These are phyloP conservation scores for Monosporascus sp. DNA, from an alignment of 2,329 filamentous ascomycete genomes.

Conservation along the genomic window DNA sequence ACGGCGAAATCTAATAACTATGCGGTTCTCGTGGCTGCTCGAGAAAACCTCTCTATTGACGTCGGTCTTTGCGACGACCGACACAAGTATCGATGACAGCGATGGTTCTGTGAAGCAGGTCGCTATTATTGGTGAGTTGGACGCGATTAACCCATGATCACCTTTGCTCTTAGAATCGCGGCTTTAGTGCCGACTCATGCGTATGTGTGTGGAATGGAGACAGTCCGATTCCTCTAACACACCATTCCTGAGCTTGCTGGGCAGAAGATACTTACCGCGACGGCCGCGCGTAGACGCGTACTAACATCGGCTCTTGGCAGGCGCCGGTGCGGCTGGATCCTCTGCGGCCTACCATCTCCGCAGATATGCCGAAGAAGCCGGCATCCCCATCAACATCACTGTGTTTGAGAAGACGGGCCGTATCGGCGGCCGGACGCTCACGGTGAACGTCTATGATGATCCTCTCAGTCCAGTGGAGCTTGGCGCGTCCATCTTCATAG, in stretches of 20 bases:
- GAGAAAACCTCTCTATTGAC: not conserved
- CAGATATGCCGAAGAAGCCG: constrained; percentile 60
- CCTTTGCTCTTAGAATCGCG: not conserved
- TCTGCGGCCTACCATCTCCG: constrained; percentile 80
- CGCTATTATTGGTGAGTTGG: constrained; percentile 1
- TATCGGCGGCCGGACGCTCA: constrained; percentile 83
- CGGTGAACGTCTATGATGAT: constrained; percentile 70
- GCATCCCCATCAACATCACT: constrained; percentile 68
- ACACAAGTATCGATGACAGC: not conserved
- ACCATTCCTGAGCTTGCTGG: too few species aligned
- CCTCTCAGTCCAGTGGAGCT: constrained; percentile 69
- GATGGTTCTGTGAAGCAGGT: constrained; percentile 9
- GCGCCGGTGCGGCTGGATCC: constrained; percentile 82
- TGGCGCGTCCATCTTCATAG: constrained; percentile 87
- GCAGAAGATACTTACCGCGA: not conserved
- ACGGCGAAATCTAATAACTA: not conserved
- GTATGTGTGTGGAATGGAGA: not conserved
- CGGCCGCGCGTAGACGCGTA: not conserved
- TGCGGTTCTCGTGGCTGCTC: not conserved
- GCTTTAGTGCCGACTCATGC: not conserved
- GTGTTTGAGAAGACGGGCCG: constrained; percentile 76
- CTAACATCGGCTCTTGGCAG: constrained; percentile 38
- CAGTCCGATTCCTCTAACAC: too few species aligned
- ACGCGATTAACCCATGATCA: not conserved
- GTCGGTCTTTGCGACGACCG: not conserved